phyloP scores from a whole-genome alignment of 306 rosid species.

The Vicia faba region DNA sequence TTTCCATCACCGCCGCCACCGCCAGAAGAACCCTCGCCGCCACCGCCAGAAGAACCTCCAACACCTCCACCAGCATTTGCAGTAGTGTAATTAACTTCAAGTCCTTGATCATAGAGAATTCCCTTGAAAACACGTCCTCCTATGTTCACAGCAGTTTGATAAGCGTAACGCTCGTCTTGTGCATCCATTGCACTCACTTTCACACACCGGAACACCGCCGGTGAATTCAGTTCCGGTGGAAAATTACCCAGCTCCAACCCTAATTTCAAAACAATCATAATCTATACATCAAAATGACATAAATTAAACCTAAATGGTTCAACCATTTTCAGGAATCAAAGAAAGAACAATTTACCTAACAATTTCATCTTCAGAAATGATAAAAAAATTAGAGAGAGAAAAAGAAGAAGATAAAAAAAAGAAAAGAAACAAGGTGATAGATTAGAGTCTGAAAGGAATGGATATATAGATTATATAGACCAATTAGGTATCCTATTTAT shows the following conservation, averaged over 20 bases:
- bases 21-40: slow-evolving; percentile 61
- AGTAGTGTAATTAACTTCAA: slow-evolving; percentile 49
- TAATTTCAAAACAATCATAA: slow-evolving; percentile 38
- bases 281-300: neutral
- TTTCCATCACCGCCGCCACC: slow-evolving; percentile 42
- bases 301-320: neutral
- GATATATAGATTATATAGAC: slow-evolving; percentile 13
- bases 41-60: slow-evolving; percentile 13
- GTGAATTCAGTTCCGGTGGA: slow-evolving; percentile 81
- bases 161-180: slow-evolving; percentile 83
- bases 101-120: slow-evolving; percentile 89
- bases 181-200: slow-evolving; percentile 84
- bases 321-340: neutral
- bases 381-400: slow-evolving; percentile 1
- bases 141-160: slow-evolving; percentile 91
- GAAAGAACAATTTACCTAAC: slow-evolving; percentile 7
- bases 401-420: slow-evolving; percentile 25
- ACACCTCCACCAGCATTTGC: slow-evolving; percentile 37
- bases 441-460: slow-evolving; percentile 35
- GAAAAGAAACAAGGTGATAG: too few species aligned
- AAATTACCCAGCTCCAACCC: slow-evolving; percentile 91
- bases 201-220: slow-evolving; percentile 89
- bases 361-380: slow-evolving; percentile 10
- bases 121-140: slow-evolving; percentile 96
- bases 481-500: slow-evolving; percentile 44